Base-by-base conservation (phyloP, 1,284 basidiomycete genomes). In the Heterobasidion irregulare region DNA sequence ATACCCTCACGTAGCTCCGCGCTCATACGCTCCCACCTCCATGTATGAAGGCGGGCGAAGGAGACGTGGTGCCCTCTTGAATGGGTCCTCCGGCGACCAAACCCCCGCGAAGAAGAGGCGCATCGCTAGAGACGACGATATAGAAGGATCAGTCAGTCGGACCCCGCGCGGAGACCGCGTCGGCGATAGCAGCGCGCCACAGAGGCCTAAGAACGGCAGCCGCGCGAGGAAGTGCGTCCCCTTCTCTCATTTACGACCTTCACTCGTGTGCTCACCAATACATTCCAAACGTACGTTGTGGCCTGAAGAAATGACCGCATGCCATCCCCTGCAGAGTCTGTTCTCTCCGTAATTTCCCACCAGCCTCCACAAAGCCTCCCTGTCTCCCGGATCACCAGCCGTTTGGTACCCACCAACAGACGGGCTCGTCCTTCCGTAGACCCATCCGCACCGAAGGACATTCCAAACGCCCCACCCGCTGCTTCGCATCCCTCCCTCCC, bases 1-100 rank as follows among this genome's bases (percentile, higher is more conserved):
- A 7, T 92, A 85, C 67, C 89, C 89, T 2, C 87, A 84, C 68
- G 83, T 83, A 60, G 80, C 86, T 34, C 73, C 80, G 36, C 76
- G 80, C 56, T 78, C 82, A 9, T 87, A 79, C 63, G 77, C 83
- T 73, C 83, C 86, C 16, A 70, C 78, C 16, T 70, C 76, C 44
- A 72, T 76, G 48, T 70, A 75, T 57, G 87, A 89, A 66, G 76
- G 77, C 16, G 80, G 83, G 15, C 72, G 86, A 52, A 71, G 88
- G 53, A 63, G 68, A 34, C 63, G 70, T 65, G 78, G 67, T 67
- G 81, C 64, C 70, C 48, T 68, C 58, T 60, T 64, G 12, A 58
- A 63, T 18, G 62, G 61, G 26, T 60, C 59, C 8, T 62, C 60
- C 12, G 59, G 61, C 33, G 66, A 68, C 19, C 60, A 63, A 8